These are phyloP conservation scores for Apodospora peruviana DNA, from an alignment of 495 filamentous ascomycete genomes.

Conservation along the genomic window DNA sequence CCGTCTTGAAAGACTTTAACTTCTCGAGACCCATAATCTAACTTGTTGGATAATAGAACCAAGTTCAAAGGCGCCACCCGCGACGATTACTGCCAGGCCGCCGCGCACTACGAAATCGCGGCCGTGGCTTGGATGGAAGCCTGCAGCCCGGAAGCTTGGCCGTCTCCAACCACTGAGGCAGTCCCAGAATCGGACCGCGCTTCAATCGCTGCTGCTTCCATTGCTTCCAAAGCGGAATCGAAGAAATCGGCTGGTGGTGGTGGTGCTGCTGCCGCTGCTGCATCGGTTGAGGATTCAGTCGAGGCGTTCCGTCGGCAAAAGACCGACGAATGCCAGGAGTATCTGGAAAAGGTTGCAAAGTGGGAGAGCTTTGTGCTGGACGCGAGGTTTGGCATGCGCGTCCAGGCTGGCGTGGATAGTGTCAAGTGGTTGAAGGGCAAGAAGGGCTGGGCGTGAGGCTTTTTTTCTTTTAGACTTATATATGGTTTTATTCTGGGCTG, in stretches of 20 bases:
- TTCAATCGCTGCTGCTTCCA: too few species aligned
- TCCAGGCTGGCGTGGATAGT: conserved; percentile 74
- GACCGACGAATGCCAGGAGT: conserved; percentile 61
- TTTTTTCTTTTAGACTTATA: not conserved
- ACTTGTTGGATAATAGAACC: conserved; percentile 25
- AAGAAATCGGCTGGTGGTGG: not conserved
- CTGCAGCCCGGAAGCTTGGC: conserved; percentile 23
- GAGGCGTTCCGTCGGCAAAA: conserved; percentile 46
- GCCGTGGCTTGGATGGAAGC: conserved; percentile 70
- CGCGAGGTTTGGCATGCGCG: conserved; percentile 75
- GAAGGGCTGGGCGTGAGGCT: conserved; percentile 29
- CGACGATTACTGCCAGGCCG: conserved; percentile 77
- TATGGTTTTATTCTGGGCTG: not conserved
- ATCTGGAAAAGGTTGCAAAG: conserved; percentile 69
- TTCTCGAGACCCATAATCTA: too few species aligned
- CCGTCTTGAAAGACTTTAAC: too few species aligned
- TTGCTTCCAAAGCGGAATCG: too few species aligned
- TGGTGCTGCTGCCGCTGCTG: not conserved
- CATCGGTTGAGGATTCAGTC: conserved; percentile 12
- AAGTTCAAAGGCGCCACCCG: conserved; percentile 67
- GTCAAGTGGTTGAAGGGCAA: conserved; percentile 59
- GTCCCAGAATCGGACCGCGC: not conserved
- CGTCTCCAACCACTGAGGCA: conserved; percentile 1
- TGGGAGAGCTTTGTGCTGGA: conserved; percentile 90
- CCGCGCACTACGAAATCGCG: conserved; percentile 86